Conservation (phyloP, 768 basidiomycete genomes). For the Leucogyrophana mollusca region DNA sequence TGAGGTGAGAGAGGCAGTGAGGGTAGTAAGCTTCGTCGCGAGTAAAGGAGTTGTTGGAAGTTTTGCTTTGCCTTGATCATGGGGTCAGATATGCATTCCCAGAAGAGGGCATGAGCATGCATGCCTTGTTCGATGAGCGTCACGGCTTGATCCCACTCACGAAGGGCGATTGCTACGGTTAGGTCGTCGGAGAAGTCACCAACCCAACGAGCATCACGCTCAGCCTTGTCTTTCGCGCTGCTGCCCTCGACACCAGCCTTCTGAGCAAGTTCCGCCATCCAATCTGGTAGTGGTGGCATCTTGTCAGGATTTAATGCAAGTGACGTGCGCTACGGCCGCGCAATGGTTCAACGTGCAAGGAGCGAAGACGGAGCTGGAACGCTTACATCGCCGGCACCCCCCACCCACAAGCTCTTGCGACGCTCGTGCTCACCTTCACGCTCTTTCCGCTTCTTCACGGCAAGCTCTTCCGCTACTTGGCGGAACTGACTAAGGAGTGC, state of each 20-base stretch:
- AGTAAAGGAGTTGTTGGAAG: slow-evolving; percentile 52
- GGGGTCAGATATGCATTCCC: not conserved
- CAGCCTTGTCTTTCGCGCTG: slow-evolving; percentile 71
- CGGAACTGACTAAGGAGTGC: slow-evolving; percentile 81
- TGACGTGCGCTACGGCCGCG: slow-evolving; percentile 28
- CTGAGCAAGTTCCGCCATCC: slow-evolving; percentile 69
- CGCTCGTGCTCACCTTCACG: slow-evolving; percentile 92
- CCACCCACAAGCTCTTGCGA: slow-evolving; percentile 72
- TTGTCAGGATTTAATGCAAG: slow-evolving; percentile 32
- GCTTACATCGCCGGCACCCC: slow-evolving; percentile 40
- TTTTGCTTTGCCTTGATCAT: slow-evolving; percentile 55
- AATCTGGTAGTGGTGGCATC: slow-evolving; percentile 67
- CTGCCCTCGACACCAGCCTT: slow-evolving; percentile 39
- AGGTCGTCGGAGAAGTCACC: slow-evolving; percentile 91
- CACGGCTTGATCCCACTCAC: slow-evolving; percentile 89
- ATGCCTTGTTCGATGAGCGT: slow-evolving; percentile 79
- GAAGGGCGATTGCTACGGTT: slow-evolving; percentile 85
- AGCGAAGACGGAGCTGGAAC: not conserved
- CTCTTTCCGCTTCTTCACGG: slow-evolving; percentile 86
- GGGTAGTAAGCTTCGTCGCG: slow-evolving; percentile 57
- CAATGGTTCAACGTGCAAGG: not conserved
- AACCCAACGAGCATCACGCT: slow-evolving; percentile 82
- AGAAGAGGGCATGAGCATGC: not conserved
- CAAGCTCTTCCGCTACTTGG: slow-evolving; percentile 89
- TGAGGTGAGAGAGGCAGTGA: slow-evolving; percentile 66